Evolutionary conservation across 306 rosid species (phyloP), one percentile per base, ranked within the genome.

Genomic region (Pyrus pyrifolia): DNA sequence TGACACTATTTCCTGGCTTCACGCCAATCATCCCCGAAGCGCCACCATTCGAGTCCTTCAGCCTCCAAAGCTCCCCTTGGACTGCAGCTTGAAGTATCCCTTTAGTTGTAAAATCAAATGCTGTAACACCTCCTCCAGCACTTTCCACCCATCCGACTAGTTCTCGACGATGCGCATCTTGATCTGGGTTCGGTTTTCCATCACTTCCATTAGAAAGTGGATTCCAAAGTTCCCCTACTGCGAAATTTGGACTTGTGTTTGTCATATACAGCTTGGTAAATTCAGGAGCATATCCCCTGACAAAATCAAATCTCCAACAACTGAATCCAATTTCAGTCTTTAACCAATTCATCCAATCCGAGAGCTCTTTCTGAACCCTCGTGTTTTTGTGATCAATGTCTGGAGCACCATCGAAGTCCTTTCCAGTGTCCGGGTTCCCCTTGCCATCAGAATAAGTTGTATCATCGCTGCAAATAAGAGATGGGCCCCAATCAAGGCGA

Each of bases 361-460:
- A 77, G 5, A 91, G 71, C 78, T 91, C 97, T 2, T 1, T 82
- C 27, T 91, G 96, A 17, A 88, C 98, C 35, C 76, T 90, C 5
- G 91, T 91, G 75, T 93, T 93, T 70, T 78, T 85, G 80, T 93
- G 98, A 35, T 91, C 97, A 40, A 91, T 87, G 75, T 93, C 97
- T 0, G 84, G 84, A 4, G 81, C 78, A 4, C 76, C 38, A 0
- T 0, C 11, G 60, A 40, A 91, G 10, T 2, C 27, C 1, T 59
- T 81, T 1, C 98, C 96, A 8, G 86, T 84, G 65, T 93, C 98
- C 0, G 11, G 82, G 68, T 93, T 87, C 7, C 98, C 96, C 17
- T 79, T 83, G 78, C 98, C 98, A 52, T 92, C 87, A 6, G 98
- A 93, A 73, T 91, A 93, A 0, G 31, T 18, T 21, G 79, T 83